phyloP scores from a whole-genome alignment of 768 basidiomycete species.

The Saitozyma podzolica region DNA sequence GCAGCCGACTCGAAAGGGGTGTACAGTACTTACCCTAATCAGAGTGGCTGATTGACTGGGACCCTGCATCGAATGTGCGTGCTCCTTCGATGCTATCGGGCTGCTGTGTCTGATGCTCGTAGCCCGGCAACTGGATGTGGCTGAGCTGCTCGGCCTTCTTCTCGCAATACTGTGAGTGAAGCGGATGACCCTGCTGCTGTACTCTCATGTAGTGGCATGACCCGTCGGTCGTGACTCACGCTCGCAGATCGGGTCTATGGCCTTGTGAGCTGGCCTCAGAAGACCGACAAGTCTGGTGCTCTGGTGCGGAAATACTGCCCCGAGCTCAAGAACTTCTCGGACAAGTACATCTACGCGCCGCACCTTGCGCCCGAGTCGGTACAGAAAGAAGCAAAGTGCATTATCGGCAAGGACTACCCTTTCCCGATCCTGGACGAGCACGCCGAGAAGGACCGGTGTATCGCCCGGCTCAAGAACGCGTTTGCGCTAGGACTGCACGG shows the following conservation, averaged over 20 bases:
- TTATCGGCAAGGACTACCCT: constrained; percentile 54
- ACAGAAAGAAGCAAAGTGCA: constrained; percentile 50
- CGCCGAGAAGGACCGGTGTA: constrained; percentile 41
- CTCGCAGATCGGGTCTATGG: constrained; percentile 49
- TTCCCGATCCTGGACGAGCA: constrained; percentile 52
- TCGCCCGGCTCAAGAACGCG: constrained; percentile 51
- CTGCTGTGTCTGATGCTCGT: background rate
- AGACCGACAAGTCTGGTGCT: constrained; percentile 51
- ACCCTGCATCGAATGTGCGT: constrained; percentile 50
- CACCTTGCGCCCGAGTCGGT: constrained; percentile 47
- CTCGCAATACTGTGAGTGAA: constrained; percentile 44
- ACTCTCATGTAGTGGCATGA: background rate
- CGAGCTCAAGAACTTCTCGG: constrained; percentile 53
- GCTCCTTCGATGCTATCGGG: background rate
- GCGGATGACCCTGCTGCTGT: constrained; percentile 6
- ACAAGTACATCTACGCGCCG: constrained; percentile 55
- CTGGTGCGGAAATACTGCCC: constrained; percentile 53
- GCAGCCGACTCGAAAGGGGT: background rate
- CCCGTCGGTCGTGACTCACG: background rate
- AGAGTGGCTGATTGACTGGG: constrained; percentile 54
- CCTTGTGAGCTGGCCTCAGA: constrained; percentile 48
- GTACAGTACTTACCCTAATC: background rate
- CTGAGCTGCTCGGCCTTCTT: constrained; percentile 53
- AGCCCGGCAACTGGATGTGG: constrained; percentile 55
- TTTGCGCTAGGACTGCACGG: constrained; percentile 50